Evolutionary conservation across 176 grass and related monocot genomes (phyloP), one percentile per base, ranked within the genome.

Genomic region (Poa annua): DNA sequence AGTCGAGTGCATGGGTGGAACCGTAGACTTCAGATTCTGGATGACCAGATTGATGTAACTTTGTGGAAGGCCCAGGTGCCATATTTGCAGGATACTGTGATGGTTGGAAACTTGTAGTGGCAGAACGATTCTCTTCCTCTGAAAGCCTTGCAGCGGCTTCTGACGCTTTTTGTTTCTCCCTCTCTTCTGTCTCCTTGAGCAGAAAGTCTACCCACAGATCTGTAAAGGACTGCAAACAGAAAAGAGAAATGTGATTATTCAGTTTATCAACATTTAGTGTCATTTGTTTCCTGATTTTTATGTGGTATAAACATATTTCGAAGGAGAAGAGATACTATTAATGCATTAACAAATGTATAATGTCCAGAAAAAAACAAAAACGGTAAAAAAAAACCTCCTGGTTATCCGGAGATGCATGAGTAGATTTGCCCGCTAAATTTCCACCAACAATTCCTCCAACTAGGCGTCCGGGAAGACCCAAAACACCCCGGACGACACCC

Each of bases 141-240:
- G 57, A 86, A 51, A 72, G 74, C 68, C 24, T 85, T 62, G 75
- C 56, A 1, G 65, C 64, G 1, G 71, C 80, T 80, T 88, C 93
- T 1, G 87, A 85, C 49, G 89, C 86, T 89, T 89, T 93, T 51
- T 88, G 88, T 78, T 90, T 94, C 83, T 89, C 97, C 86, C 97
- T 96, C 90, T 99, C 97, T 80, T 99, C 97, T 0, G 91, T 93
- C 75, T 99, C 97, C 88, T 99, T 96, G 86, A 99, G 91, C 75
- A 99, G 79, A 74, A 96, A 96, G 81, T 99, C 97, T 59, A 99
- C 93, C 93, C 93, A 96, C 17, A 99, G 80, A 68, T 99, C 91
- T 3, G 93, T 81, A 79, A 99, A 99, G 47, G 97, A 99, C 87
- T 99, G 88, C 57, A 88, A 34, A 86, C 57, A 53, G 51, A 51